Evolutionary conservation across 345 rosid genomes (phyloP).

Genomic region (Ceriops tagal): DNA sequence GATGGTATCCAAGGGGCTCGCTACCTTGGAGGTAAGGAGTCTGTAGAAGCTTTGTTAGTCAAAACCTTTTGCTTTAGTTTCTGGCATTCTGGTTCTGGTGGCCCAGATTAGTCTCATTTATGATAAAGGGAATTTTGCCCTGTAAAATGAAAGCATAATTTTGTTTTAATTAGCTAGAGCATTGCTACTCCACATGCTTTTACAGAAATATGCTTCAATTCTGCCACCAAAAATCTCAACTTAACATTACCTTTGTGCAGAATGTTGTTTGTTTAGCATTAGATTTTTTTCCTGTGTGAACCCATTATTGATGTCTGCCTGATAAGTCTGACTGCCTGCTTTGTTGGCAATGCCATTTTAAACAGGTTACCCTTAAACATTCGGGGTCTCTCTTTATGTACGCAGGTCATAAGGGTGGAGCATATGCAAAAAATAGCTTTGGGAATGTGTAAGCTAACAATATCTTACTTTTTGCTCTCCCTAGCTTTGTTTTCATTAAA

Average conservation of each 20-base stretch:
- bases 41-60: neutral
- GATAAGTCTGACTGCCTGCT: conserved; percentile 7
- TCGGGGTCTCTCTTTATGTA: conserved; percentile 99
- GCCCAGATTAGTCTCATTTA: neutral
- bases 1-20: conserved; percentile 83
- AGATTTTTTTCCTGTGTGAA: neutral
- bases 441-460: conserved; percentile 69
- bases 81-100: neutral
- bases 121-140: neutral
- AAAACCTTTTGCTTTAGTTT: neutral
- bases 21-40: conserved; percentile 69
- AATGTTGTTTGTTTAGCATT: neutral
- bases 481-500: neutral
- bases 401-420: conserved; percentile 86
- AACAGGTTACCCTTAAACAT: conserved; percentile 89
- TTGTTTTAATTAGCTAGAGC: too few species aligned
- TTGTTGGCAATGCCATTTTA: conserved; percentile 19
- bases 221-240: too few species aligned
- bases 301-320: conserved; percentile 9
- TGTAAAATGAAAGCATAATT: too few species aligned
- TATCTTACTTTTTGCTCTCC: neutral
- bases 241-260: neutral
- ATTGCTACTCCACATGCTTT: too few species aligned
- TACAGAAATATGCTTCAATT: too few species aligned
- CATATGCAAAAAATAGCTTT: conserved; percentile 98